These are phyloP conservation scores for Fusarium xylarioides DNA, from an alignment of 2,329 filamentous ascomycete species.

Conservation along the genomic window DNA sequence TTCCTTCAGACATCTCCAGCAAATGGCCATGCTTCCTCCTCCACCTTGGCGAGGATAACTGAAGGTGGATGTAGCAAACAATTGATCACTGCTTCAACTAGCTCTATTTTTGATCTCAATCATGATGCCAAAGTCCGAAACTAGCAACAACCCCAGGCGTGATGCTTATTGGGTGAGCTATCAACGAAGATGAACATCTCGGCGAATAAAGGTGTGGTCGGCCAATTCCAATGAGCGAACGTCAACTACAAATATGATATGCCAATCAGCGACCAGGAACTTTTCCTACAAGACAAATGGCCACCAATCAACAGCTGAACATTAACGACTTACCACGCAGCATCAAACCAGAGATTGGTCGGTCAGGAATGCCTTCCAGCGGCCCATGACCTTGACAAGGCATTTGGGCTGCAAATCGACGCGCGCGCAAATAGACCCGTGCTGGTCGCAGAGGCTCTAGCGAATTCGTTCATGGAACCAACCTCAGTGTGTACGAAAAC, in stretches of 20 bases:
- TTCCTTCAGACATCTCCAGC: neutral
- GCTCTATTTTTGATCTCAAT: constrained; percentile 22
- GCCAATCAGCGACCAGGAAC: neutral
- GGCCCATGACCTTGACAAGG: neutral
- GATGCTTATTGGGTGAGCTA: constrained; percentile 3
- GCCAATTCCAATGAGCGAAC: constrained; percentile 6
- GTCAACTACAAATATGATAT: constrained; percentile 15
- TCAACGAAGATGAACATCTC: neutral
- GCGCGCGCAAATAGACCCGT: constrained; percentile 17
- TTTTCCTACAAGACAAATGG: neutral
- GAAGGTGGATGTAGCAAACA: neutral
- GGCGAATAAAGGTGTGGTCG: neutral
- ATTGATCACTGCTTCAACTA: constrained; percentile 21
- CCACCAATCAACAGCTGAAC: constrained; percentile 19
- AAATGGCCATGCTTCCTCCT: neutral
- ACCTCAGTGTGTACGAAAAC: constrained; percentile 8
- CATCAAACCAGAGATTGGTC: neutral
- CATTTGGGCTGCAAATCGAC: constrained; percentile 10
- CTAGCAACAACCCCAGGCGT: neutral
- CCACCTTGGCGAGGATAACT: neutral
- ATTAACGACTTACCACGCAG: constrained; percentile 6
- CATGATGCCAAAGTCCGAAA: neutral
- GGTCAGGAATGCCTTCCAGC: neutral
- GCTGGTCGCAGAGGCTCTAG: neutral
- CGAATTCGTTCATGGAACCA: neutral